Evolutionary conservation across 208 protist species (phyloP).

Genomic region (Sergeia podlipaevii): DNA sequence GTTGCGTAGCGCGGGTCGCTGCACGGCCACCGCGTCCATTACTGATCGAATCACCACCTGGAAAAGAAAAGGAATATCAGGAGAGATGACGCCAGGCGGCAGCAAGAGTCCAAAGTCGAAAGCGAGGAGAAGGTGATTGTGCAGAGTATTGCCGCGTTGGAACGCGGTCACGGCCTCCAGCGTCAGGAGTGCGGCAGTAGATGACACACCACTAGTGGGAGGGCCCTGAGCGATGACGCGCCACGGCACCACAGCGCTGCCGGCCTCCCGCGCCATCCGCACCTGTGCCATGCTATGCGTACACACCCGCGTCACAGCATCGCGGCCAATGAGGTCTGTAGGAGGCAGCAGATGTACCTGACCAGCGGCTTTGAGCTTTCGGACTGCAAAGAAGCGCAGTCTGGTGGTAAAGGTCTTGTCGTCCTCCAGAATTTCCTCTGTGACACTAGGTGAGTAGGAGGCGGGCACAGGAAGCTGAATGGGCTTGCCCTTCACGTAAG

Average conservation of each 20-base stretch:
- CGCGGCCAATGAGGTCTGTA: constrained; percentile 9
- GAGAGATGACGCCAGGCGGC: constrained; percentile 6
- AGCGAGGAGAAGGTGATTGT: constrained; percentile 39
- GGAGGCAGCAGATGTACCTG: constrained; percentile 1
- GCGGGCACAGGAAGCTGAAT: constrained; percentile 14
- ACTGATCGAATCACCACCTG: constrained; percentile 42
- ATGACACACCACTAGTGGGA: constrained; percentile 60
- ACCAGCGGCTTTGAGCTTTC: constrained; percentile 15
- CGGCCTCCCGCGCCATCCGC: too few relatives aligned
- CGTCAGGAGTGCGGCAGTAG: constrained; percentile 28
- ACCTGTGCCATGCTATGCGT: too few relatives aligned
- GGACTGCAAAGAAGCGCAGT: constrained; percentile 22
- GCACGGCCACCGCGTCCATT: constrained; percentile 55
- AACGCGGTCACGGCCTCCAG: constrained; percentile 22
- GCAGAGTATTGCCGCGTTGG: constrained; percentile 17
- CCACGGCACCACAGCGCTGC: too few relatives aligned
- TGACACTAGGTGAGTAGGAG: constrained; percentile 1
- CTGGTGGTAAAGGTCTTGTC: constrained; percentile 9
- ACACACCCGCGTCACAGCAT: too few relatives aligned
- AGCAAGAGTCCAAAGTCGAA: constrained; percentile 59
- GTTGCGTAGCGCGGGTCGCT: constrained; percentile 45
- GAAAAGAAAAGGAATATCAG: constrained; percentile 37
- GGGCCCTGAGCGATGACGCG: constrained; percentile 60
- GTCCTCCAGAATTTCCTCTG: constrained; percentile 3
- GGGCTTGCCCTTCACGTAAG: constrained; percentile 8